phyloP scores from a whole-genome alignment of 2,329 filamentous ascomycete species.

The Ilyonectria robusta region DNA sequence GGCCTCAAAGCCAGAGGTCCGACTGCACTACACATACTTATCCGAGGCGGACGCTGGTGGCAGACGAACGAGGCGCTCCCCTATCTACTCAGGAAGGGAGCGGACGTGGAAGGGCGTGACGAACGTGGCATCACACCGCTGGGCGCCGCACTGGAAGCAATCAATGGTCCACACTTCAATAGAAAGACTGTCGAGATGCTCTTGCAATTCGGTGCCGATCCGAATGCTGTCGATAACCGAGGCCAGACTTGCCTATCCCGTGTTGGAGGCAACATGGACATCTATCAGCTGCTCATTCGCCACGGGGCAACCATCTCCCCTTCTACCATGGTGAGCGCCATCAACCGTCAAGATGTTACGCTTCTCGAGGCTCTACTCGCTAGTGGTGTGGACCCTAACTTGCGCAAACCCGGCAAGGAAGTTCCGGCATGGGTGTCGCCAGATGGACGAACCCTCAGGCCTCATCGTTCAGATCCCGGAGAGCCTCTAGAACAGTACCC shows the following conservation, averaged over 20 bases:
- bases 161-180: constrained; percentile 1
- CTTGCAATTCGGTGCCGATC: constrained; percentile 7
- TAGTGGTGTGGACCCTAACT: background rate
- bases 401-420: background rate
- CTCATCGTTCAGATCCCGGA: background rate
- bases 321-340: background rate
- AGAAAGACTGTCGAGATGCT: constrained; percentile 4
- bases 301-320: constrained; percentile 2
- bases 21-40: no score
- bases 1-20: no score
- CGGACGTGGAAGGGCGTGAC: background rate
- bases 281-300: constrained; percentile 2
- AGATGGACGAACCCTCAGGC: no score
- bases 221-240: background rate
- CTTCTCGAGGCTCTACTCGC: background rate
- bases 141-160: constrained; percentile 5
- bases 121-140: constrained; percentile 7
- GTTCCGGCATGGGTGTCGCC: no score
- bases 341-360: background rate
- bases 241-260: constrained; percentile 11
- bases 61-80: constrained; percentile 19
- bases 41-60: constrained; percentile 10
- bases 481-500: background rate
- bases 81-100: constrained; percentile 18
- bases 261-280: constrained; percentile 3